A percentile compares a stretch with the other conserved stretches of the same genome.
Conservation (phyloP, 306 rosid genomes). For the Leucaena leucocephala region DNA sequence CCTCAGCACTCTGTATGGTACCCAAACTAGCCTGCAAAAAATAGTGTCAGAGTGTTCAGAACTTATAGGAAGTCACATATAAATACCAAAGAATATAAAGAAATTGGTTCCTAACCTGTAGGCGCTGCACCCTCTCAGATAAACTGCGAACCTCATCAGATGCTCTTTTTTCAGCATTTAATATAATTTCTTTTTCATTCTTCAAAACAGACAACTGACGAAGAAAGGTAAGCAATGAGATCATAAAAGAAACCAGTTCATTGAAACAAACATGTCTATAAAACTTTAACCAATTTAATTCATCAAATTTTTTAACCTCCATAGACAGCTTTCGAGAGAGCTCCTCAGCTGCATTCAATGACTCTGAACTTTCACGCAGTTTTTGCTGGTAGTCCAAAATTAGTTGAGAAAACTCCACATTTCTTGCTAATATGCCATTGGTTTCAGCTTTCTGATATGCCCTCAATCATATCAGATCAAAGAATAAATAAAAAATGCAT, state of each 20-base stretch:
- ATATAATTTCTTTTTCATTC: conserved; percentile 78
- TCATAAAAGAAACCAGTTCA: not conserved
- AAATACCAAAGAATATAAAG: not conserved
- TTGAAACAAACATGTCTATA: not conserved
- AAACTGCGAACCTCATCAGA: conserved; percentile 73
- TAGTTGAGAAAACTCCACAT: conserved; percentile 85
- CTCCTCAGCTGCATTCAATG: conserved; percentile 72
- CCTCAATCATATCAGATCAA: conserved; percentile 18
- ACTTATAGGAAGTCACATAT: not conserved
- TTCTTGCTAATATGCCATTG: conserved; percentile 71
- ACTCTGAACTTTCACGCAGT: conserved; percentile 82
- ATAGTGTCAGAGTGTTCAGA: conserved; percentile 41
- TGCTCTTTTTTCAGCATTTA: conserved; percentile 93
- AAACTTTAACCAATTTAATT: not conserved
- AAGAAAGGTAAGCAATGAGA: conserved; percentile 21
- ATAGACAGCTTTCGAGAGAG: conserved; percentile 64
- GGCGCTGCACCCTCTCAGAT: conserved; percentile 80
- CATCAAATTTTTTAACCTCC: conserved; percentile 64
- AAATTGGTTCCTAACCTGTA: conserved; percentile 63
- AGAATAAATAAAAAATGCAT: conserved; percentile 19
- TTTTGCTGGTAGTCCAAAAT: conserved; percentile 82
- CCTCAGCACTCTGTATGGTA: conserved; percentile 81
- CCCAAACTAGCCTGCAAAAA: conserved; percentile 76
- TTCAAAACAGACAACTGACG: conserved; percentile 68
- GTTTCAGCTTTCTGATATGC: conserved; percentile 69